Evolutionary conservation across 202 grass and related monocot species (phyloP), one percentile per base, ranked within the genome.

Genomic region (Bolboschoenoplectus hybrid): DNA sequence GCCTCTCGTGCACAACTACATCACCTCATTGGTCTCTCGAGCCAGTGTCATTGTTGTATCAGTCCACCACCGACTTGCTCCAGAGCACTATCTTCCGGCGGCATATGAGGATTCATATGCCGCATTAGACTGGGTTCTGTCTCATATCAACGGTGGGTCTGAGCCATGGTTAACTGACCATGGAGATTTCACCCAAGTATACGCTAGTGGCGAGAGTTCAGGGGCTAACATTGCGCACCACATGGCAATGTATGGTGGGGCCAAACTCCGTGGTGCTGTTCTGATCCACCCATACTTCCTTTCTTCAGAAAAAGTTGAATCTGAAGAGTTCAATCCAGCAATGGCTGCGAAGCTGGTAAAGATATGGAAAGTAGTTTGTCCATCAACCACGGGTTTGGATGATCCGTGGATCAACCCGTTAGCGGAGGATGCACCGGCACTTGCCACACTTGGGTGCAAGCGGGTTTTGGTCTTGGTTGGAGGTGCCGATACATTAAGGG

Each of bases 41-140:
- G 53, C 92, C 40, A 8, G 51, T 13, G 87, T 88, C 77, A 43
- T 97, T 71, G 73, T 86, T 77, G 85, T 90, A 55, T 97, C 94
- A 44, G 79, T 88, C 26, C 77, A 97, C n/a, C 94, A 93, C 82
- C 92, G 91, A 46, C 88, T 97, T 8, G 89, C 91, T 26, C 95
- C 92, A 4, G 92, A 94, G 89, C 91, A 97, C 74, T 91, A 88
- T 9, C 3, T 97, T 78, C 91, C 92, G 1, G 65, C 85, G 2
- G 89, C 95, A 34, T 91, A 91, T 87, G 91, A 91, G 0, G 91
- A 94, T 87, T 88, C 92, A 7, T 97, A 87, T 92, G 5, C 3
- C 4, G 88, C 91, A 1, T 57, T 90, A 1, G 4, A 60, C 17
- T 93, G 89, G 92, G 91, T 88, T 64, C 73, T 85, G 1, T 92